A percentile compares a stretch with the other conserved stretches of the same genome.
Conservation (phyloP, 2,329 filamentous ascomycete species). For the Rhynchosporium graminicola region DNA sequence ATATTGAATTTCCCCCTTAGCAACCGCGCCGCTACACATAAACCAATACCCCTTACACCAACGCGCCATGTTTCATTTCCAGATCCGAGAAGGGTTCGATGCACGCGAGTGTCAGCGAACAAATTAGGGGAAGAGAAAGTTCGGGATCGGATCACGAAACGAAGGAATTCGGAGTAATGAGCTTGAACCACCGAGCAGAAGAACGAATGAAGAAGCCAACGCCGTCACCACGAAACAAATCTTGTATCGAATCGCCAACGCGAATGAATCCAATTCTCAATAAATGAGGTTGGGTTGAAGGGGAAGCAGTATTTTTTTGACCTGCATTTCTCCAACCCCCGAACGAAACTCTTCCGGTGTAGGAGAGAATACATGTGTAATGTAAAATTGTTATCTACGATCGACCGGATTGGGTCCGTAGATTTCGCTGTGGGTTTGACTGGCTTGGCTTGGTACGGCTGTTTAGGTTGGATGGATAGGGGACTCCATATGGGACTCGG, state of each 20-base stretch:
- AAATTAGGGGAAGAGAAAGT: background rate
- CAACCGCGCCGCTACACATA: conserved; percentile 20
- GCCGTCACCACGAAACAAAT: conserved; percentile 25
- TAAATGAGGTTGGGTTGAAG: conserved; percentile 15
- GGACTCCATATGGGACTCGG: background rate
- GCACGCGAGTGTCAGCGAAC: background rate
- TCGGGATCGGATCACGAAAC: background rate
- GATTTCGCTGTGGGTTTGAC: conserved; percentile 18
- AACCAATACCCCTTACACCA: conserved; percentile 28
- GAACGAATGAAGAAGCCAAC: conserved; percentile 12
- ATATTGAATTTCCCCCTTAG: conserved; percentile 19
- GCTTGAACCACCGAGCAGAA: background rate
- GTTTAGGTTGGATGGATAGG: background rate
- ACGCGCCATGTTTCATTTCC: conserved; percentile 34
- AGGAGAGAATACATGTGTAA: conserved; percentile 7
- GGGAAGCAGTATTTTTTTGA: background rate
- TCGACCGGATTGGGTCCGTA: conserved; percentile 26
- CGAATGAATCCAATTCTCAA: conserved; percentile 10
- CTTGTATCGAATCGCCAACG: conserved; percentile 21
- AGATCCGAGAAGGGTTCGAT: conserved; percentile 20
- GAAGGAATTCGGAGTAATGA: background rate
- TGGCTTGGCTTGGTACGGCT: conserved; percentile 14
- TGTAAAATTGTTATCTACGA: conserved; percentile 19
- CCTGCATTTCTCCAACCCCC: background rate
- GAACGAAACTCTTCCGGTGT: background rate